Evolutionary conservation across 1,139 yeast genomes (phyloP).

Genomic region (Yamadazyma mexicana): DNA sequence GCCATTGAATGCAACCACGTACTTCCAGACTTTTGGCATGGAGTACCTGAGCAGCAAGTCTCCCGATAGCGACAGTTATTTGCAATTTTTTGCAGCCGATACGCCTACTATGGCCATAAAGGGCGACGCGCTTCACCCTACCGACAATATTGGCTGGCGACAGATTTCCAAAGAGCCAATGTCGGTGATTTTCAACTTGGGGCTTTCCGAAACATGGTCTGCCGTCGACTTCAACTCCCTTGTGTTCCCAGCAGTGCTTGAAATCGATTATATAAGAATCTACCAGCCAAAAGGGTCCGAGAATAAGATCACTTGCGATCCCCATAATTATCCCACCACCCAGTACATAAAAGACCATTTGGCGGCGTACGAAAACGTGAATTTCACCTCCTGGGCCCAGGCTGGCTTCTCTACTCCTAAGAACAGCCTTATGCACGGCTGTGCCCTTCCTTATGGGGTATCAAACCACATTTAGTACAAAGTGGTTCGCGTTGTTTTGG

Average conservation of each 20-base stretch:
- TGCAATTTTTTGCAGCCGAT: conserved; percentile 25
- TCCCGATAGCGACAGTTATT: conserved; percentile 20
- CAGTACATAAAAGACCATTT: conserved; percentile 25
- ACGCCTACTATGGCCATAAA: conserved; percentile 21
- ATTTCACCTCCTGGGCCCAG: conserved; percentile 24
- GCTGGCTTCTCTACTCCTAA: conserved; percentile 28
- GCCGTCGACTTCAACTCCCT: conserved; percentile 23
- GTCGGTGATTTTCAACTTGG: conserved; percentile 29
- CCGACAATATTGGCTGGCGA: conserved; percentile 27
- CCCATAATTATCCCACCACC: conserved; percentile 25
- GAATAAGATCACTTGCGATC: conserved; percentile 27
- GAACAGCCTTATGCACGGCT: conserved; percentile 20
- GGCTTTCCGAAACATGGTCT: conserved; percentile 29
- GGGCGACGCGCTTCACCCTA: conserved; percentile 29
- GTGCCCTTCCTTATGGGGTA: conserved; percentile 8
- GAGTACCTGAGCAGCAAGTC: conserved; percentile 24
- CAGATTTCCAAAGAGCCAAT: conserved; percentile 30
- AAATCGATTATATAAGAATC: conserved; percentile 27
- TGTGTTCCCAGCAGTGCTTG: conserved; percentile 26
- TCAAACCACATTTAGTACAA: neutral
- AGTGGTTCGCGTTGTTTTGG: neutral
- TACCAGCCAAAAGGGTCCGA: conserved; percentile 25
- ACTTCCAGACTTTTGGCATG: conserved; percentile 24
- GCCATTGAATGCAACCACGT: conserved; percentile 11
- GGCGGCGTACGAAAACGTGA: conserved; percentile 24